Evolutionary conservation across 805 yeast species (phyloP), one percentile per base, ranked within the genome.

Genomic region (Ogataea haglerorum): DNA sequence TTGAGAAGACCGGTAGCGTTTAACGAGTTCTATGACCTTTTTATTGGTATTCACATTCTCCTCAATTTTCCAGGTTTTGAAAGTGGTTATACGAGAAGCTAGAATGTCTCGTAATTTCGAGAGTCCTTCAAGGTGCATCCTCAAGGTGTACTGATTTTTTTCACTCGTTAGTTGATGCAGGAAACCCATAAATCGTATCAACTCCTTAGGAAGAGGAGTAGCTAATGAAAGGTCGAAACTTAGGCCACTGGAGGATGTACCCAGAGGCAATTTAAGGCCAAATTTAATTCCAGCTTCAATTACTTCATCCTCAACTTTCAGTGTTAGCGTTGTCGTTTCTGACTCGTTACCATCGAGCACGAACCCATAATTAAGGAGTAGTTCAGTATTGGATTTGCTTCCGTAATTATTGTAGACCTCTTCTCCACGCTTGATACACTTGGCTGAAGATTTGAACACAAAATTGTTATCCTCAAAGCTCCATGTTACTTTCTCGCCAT

Each of bases 351-450:
- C 64, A 33, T 70, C 64, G 19, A 76, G 57, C 4, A 80, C 76
- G 60, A 89, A 89, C 1, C 96, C 96, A 58, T 89, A 90, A 35
- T 85, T 73, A 14, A 88, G 74, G 12, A 89, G 60, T 27, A 90
- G 62, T 25, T 76, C 75, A 1, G 82, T 65, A 50, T 87, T 87
- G 6, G 81, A 62, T 34, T 81, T 70, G 27, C 80, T 82, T 0
- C 96, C 97, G 54, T 89, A 90, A 1, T 90, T 81, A 60, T 87
- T 89, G 67, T 76, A 85, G 10, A 91, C 53, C 52, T 91, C 96
- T 10, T 61, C 54, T 5, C 77, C 78, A 18, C 59, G 53, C 0
- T 48, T 23, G 1, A 85, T 22, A 6, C 41, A 31, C 4, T 67
- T 58, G 14, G 67, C 64, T 22, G 24, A 10, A 0, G 75, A 57